Evolutionary conservation across 352 stramenopile species (phyloP).

Genomic region (Globisporangium orthogonon): DNA sequence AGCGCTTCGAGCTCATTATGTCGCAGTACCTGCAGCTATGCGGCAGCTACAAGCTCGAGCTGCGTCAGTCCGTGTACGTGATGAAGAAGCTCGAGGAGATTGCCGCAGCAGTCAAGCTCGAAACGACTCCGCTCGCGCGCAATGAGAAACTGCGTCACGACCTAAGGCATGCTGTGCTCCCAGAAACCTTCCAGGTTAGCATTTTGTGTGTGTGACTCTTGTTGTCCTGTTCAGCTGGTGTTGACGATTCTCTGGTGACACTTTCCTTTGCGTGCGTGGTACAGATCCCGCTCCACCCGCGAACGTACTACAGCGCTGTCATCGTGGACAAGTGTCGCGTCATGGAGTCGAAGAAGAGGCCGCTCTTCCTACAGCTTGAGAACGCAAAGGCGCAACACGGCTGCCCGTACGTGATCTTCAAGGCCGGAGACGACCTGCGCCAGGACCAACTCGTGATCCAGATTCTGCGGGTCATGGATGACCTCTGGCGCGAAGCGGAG

Average conservation of each 20-base stretch:
- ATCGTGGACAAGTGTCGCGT: slow-evolving; percentile 82
- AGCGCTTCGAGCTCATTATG: slow-evolving; percentile 64
- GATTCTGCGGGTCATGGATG: slow-evolving; percentile 89
- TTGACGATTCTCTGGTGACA: background rate
- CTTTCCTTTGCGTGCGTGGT: background rate
- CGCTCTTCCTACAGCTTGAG: slow-evolving; percentile 85
- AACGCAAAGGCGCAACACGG: slow-evolving; percentile 58
- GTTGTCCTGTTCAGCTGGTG: background rate
- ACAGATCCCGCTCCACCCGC: slow-evolving; percentile 77
- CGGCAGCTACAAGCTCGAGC: slow-evolving; percentile 81
- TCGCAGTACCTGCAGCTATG: slow-evolving; percentile 86
- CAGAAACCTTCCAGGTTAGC: slow-evolving; percentile 77
- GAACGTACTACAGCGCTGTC: slow-evolving; percentile 73
- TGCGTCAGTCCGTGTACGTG: slow-evolving; percentile 89
- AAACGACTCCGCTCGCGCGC: slow-evolving; percentile 26
- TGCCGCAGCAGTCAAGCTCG: slow-evolving; percentile 52
- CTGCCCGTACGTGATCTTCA: slow-evolving; percentile 86
- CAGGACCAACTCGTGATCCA: slow-evolving; percentile 93
- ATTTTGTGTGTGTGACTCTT: background rate
- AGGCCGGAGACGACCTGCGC: slow-evolving; percentile 89
- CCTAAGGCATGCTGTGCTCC: slow-evolving; percentile 49
- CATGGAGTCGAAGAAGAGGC: slow-evolving; percentile 93
- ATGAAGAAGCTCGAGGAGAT: slow-evolving; percentile 89
- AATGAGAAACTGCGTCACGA: slow-evolving; percentile 53
- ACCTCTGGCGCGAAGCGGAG: slow-evolving; percentile 79